Evolutionary conservation across 257 asterid species (phyloP), one percentile per base, ranked within the genome.

Genomic region (Nicotiana knightiana): DNA sequence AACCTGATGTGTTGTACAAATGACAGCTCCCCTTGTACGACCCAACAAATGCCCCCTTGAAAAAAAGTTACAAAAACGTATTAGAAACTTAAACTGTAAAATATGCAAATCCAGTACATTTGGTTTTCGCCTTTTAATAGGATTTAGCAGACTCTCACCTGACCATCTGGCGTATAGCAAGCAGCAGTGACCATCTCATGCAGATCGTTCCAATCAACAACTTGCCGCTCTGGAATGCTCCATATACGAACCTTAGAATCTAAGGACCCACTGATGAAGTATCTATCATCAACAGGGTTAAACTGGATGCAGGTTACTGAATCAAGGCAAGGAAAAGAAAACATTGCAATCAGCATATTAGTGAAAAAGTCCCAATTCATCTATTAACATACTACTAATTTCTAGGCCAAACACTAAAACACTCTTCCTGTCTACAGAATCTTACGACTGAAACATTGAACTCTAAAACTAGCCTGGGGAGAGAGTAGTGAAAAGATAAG

Each of bases 151-250:
- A 81, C 82, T 79, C 92, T 86, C 76, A 96, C 99, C 98, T 93
- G 98, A 80, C 99, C 99, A 91, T 96, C 98, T 4, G 97, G 99
- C 53, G 98, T 96, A 85, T 96, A 96, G 91, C 98, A 93, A 85
- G 98, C 99, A 65, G 98, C 98, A 85, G 99, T 96, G 86, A 96
- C 99, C 99, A 96, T 96, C 87, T 96, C 99, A 85, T 91, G 98
- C 88, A 96, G 88, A 90, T 96, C 99, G 87, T 82, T 91, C 99
- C 98, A 96, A 85, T 94, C 98, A 85, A 96, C 98, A 88, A 96
- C 99, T 88, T 90, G 92, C 82, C 89, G 91, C 81, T 93, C 97
- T 64, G 97, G 97, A 84, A 96, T 93, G 89, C 98, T 96, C 99
- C 99, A 96, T 84, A 96, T 91, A 7, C 98, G 97, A 80, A 96